Evolutionary conservation across 495 filamentous ascomycete genomes (phyloP).

Genomic region (Talaromyces proteolyticus): DNA sequence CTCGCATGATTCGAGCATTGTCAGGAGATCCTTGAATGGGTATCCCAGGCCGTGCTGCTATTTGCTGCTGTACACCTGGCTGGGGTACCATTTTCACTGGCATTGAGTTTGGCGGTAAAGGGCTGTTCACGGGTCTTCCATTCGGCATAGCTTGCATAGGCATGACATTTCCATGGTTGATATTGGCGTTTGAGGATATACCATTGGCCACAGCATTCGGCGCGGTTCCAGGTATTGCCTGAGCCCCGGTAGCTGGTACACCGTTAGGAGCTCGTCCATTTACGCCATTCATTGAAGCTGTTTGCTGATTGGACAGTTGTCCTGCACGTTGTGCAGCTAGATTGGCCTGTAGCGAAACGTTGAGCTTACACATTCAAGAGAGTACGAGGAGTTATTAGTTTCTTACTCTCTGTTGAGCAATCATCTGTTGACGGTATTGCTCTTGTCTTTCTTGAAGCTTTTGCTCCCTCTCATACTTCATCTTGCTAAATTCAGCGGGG

Average conservation of each 20-base stretch:
- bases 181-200: conserved; percentile 19
- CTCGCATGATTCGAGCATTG: conserved; percentile 45
- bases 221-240: conserved; percentile 20
- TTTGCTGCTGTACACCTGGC: conserved; percentile 59
- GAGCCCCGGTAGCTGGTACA: conserved; percentile 31
- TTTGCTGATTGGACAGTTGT: conserved; percentile 38
- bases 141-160: conserved; percentile 23
- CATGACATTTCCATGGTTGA: conserved; percentile 8
- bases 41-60: conserved; percentile 53
- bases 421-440: conserved; percentile 58
- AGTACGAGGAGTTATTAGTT: not conserved
- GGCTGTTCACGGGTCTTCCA: conserved; percentile 34
- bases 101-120: conserved; percentile 48
- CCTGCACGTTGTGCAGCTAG: conserved; percentile 36
- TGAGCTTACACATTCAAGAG: not conserved
- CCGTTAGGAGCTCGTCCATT: conserved; percentile 29
- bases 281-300: conserved; percentile 27
- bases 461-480: conserved; percentile 80
- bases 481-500: conserved; percentile 80
- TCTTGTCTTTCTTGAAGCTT: conserved; percentile 70
- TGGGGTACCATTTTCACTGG: conserved; percentile 66
- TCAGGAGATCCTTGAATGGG: conserved; percentile 49
- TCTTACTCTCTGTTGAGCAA: conserved; percentile 55
- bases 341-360: conserved; percentile 20
- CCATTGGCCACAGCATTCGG: conserved; percentile 18